Conservation (phyloP, 2,329 filamentous ascomycete genomes). For the Atkinsonella texensis region DNA sequence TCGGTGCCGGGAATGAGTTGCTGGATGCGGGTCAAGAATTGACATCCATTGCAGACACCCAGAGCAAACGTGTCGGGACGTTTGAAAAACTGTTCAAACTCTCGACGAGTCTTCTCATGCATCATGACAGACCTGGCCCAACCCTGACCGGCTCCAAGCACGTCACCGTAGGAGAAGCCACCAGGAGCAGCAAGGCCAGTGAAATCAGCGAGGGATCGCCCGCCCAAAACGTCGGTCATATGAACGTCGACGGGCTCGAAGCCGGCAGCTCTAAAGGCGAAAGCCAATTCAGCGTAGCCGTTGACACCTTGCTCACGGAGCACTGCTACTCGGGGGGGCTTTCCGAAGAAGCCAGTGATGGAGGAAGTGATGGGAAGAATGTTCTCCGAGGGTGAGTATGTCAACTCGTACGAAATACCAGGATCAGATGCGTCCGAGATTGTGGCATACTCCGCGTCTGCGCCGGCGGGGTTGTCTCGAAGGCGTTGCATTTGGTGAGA, state of each 20-base stretch:
- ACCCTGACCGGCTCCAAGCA: slow-evolving; percentile 81
- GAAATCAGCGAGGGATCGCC: slow-evolving; percentile 70
- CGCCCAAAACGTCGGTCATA: slow-evolving; percentile 84
- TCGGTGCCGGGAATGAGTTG: slow-evolving; percentile 75
- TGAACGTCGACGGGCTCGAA: slow-evolving; percentile 90
- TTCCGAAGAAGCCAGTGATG: slow-evolving; percentile 40
- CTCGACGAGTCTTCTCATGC: slow-evolving; percentile 61
- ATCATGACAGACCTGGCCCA: slow-evolving; percentile 92
- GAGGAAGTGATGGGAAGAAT: slow-evolving; percentile 48
- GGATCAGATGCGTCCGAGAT: slow-evolving; percentile 67
- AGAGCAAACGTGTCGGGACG: slow-evolving; percentile 83
- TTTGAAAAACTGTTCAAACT: slow-evolving; percentile 78
- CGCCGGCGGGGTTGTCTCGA: slow-evolving; percentile 77
- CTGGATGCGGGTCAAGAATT: slow-evolving; percentile 74
- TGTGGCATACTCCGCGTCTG: slow-evolving; percentile 68
- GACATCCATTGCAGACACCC: slow-evolving; percentile 95
- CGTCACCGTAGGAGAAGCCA: slow-evolving; percentile 87
- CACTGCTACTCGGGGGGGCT: slow-evolving; percentile 69
- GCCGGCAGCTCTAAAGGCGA: slow-evolving; percentile 81
- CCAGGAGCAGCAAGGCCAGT: slow-evolving; percentile 87
- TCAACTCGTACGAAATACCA: slow-evolving; percentile 74
- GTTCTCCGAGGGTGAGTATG: slow-evolving; percentile 66
- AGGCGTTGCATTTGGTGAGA: slow-evolving; percentile 86
- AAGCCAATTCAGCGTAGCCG: slow-evolving; percentile 94
- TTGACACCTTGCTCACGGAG: slow-evolving; percentile 94